Percentiles rank a stretch among this genome's conserved stretches.
These are phyloP conservation scores for Ophiocordyceps camponoti-rufipedis DNA, from an alignment of 2,329 filamentous ascomycete species.

Conservation along the genomic window DNA sequence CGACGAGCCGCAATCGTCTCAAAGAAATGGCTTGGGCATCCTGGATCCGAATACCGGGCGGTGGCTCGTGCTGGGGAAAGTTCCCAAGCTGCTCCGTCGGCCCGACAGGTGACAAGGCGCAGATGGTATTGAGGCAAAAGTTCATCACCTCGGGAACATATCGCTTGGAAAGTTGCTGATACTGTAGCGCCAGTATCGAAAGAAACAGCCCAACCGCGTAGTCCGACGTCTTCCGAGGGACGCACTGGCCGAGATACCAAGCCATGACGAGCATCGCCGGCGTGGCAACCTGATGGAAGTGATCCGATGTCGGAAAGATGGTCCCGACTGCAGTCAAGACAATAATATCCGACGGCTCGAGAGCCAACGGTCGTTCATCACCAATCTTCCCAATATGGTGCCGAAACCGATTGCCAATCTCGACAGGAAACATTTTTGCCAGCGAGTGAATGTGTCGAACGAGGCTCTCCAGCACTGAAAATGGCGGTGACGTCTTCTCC, in stretches of 20 bases:
- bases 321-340: slow-evolving; percentile 68
- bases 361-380: slow-evolving; percentile 28
- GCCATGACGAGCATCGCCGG: slow-evolving; percentile 74
- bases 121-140: slow-evolving; percentile 60
- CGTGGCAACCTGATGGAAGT: slow-evolving; percentile 90
- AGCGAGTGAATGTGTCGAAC: slow-evolving; percentile 87
- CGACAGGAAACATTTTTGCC: slow-evolving; percentile 65
- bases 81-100: slow-evolving; percentile 25
- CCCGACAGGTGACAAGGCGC: slow-evolving; percentile 41
- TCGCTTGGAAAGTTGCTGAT: slow-evolving; percentile 66
- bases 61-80: slow-evolving; percentile 44
- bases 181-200: slow-evolving; percentile 62
- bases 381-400: slow-evolving; percentile 45
- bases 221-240: slow-evolving; percentile 46
- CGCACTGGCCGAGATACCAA: slow-evolving; percentile 64
- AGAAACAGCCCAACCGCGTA: slow-evolving; percentile 60
- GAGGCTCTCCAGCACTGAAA: slow-evolving; percentile 56
- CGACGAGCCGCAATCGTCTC: slow-evolving; percentile 39
- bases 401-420: slow-evolving; percentile 63
- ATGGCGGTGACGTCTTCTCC: slow-evolving; percentile 29
- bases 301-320: slow-evolving; percentile 88
- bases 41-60: slow-evolving; percentile 30
- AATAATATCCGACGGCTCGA: slow-evolving; percentile 53
- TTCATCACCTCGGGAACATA: slow-evolving; percentile 81
- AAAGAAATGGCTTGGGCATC: slow-evolving; percentile 19